These are phyloP conservation scores for Turnera subulata DNA, from an alignment of 345 rosid species.

Conservation along the genomic window DNA sequence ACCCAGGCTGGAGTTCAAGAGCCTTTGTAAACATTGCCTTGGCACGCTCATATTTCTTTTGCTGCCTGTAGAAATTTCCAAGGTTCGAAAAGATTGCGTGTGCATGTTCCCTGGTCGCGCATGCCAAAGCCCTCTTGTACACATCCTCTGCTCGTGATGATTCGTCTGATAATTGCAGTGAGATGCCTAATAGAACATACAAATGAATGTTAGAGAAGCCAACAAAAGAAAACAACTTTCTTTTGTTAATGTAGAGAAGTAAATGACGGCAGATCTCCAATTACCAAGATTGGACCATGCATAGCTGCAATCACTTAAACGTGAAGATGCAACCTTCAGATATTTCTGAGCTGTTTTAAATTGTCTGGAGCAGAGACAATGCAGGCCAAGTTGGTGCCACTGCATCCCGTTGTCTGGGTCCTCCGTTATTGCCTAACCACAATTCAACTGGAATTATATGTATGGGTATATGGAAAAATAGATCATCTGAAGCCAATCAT, in stretches of 20 bases:
- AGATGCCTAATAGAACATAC: constrained; percentile 43
- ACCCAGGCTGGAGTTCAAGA: constrained; percentile 78
- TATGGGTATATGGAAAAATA: not conserved
- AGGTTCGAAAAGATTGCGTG: constrained; percentile 79
- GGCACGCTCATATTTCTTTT: constrained; percentile 70
- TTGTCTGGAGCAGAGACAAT: constrained; percentile 64
- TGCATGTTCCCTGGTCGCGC: constrained; percentile 55
- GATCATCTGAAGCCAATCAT: no score
- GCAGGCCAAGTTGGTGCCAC: constrained; percentile 98
- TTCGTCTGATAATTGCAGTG: constrained; percentile 74
- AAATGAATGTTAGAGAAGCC: constrained; percentile 4
- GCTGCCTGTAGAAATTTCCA: constrained; percentile 84
- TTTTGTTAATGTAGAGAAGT: not conserved
- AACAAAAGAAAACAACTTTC: not conserved
- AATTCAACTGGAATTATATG: not conserved
- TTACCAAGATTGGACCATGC: constrained; percentile 93
- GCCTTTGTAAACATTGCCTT: constrained; percentile 86
- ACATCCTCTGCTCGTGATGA: constrained; percentile 59
- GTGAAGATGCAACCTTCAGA: constrained; percentile 74
- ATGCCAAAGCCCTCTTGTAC: constrained; percentile 60
- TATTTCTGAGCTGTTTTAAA: constrained; percentile 80
- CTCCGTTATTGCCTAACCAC: constrained; percentile 60
- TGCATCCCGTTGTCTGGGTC: constrained; percentile 83
- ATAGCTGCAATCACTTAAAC: constrained; percentile 56
- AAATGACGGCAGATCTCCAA: constrained; percentile 1